phyloP scores from a whole-genome alignment of 208 protist genomes.

The Leishmania braziliensis region DNA sequence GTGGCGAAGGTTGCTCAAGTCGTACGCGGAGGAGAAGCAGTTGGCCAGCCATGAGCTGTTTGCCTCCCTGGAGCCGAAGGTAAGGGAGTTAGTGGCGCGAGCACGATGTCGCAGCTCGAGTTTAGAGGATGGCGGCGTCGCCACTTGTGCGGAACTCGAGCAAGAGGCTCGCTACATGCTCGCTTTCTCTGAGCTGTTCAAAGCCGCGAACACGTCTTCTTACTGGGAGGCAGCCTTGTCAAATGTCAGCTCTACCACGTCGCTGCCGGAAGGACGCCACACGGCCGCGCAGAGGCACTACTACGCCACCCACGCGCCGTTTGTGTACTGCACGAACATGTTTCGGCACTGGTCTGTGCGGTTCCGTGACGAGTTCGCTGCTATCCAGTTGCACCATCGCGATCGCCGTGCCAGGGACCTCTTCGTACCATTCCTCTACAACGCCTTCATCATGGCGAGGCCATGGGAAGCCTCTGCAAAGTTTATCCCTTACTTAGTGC shows the following conservation, averaged over 20 bases:
- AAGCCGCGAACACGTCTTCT: slow-evolving; percentile 22
- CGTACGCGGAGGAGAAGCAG: background rate
- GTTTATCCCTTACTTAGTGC: slow-evolving; percentile 32
- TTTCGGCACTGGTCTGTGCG: slow-evolving; percentile 13
- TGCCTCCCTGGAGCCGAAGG: background rate
- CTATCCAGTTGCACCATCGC: no score
- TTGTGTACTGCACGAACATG: slow-evolving; percentile 71
- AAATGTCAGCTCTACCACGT: background rate
- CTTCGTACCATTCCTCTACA: slow-evolving; percentile 66
- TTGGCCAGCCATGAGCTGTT: background rate
- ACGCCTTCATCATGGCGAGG: slow-evolving; percentile 59
- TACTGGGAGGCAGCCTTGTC: slow-evolving; percentile 22
- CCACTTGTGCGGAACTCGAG: background rate
- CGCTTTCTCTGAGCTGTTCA: slow-evolving; percentile 10
- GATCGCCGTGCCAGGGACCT: slow-evolving; percentile 1
- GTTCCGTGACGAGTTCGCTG: no score
- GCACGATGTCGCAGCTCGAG: no score
- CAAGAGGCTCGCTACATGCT: slow-evolving; percentile 7
- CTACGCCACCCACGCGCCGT: slow-evolving; percentile 65
- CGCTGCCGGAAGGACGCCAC: slow-evolving; percentile 8
- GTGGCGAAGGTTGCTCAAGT: background rate
- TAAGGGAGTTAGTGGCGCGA: background rate
- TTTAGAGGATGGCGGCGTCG: background rate
- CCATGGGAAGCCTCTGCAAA: slow-evolving; percentile 56
- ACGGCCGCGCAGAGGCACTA: background rate